Evolutionary conservation across 2,329 filamentous ascomycete species (phyloP), one percentile per base, ranked within the genome.

Genomic region (Colletotrichum sp.): DNA sequence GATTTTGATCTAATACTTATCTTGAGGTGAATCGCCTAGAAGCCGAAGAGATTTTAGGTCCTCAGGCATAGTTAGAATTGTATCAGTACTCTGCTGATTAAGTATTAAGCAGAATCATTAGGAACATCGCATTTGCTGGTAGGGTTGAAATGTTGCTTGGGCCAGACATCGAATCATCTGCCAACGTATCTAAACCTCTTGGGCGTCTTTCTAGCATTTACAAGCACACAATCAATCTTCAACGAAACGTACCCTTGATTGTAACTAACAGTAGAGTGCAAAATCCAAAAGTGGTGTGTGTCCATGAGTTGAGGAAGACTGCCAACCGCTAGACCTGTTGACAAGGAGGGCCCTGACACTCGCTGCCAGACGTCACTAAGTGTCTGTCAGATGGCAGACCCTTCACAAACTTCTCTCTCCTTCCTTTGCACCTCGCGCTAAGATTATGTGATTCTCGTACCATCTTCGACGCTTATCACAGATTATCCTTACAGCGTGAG

Each of bases 311-410:
- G 18, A n/a, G n/a, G 39, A 44, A 12, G 18, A 44, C 18, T 1
- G 39, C 39, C 39, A 12, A n/a, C 39, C 3, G 39, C 39, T 0
- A 44, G 39, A 44, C 18, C 39, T 12, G 26, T 28, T 21, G 44
- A 21, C n/a, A 21, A 21, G 44, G n/a, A 21, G 2, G 44, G n/a
- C 10, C 9, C 1, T 6, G 2, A 10, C n/a, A 12, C 44, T 52
- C 10, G 44, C n/a, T 21, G 44, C 44, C n/a, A 52, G 44, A 1
- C 6, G n/a, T 1, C 0, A 0, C 6, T 2, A 2, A 8, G 44
- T 21, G 44, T 13, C 10, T 8, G 44, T 2, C 10, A 52, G 2
- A 1, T 52, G n/a, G 44, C n/a, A 13, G n/a, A 21, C n/a, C 3
- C 10, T 0, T 13, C 0, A 21, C 10, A 52, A 21, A 2, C 16